These are phyloP conservation scores for Cornus controversa DNA, from an alignment of 148 eudicot species.

Conservation along the genomic window DNA sequence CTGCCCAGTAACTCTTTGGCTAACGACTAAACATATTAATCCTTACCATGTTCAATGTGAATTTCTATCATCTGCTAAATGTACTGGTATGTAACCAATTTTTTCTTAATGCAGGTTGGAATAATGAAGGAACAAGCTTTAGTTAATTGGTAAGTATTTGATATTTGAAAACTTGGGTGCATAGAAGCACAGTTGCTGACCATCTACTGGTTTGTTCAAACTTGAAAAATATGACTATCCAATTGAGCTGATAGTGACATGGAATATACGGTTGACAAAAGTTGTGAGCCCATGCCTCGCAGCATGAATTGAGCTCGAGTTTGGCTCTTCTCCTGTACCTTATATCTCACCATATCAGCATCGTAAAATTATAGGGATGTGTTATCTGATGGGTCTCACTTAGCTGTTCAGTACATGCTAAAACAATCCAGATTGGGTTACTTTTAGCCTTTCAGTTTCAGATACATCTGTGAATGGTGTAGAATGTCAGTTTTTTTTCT, in stretches of 20 bases:
- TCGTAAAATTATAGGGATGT: no score
- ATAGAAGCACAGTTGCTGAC: constrained; percentile 7
- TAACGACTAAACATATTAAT: background rate
- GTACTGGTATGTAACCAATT: background rate
- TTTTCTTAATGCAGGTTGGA: constrained; percentile 14
- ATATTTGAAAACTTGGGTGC: background rate
- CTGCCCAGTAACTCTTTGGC: no score
- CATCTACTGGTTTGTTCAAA: background rate
- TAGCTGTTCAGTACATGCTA: background rate
- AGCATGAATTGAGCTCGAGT: background rate
- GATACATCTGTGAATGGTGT: background rate
- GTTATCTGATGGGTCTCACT: background rate
- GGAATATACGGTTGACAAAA: constrained; percentile 11
- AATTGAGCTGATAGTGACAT: background rate
- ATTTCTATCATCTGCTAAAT: constrained; percentile 1
- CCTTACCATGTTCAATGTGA: background rate
- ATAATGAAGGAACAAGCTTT: constrained; percentile 5
- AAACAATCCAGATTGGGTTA: background rate
- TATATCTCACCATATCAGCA: background rate
- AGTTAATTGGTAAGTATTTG: constrained; percentile 7
- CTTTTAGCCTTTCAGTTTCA: background rate
- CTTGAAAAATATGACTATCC: constrained; percentile 4
- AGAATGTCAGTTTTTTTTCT: background rate
- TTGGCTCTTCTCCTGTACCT: background rate
- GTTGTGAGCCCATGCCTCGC: background rate